Base-by-base conservation (phyloP, 257 asterid species). In the Forsythia suspensa region DNA sequence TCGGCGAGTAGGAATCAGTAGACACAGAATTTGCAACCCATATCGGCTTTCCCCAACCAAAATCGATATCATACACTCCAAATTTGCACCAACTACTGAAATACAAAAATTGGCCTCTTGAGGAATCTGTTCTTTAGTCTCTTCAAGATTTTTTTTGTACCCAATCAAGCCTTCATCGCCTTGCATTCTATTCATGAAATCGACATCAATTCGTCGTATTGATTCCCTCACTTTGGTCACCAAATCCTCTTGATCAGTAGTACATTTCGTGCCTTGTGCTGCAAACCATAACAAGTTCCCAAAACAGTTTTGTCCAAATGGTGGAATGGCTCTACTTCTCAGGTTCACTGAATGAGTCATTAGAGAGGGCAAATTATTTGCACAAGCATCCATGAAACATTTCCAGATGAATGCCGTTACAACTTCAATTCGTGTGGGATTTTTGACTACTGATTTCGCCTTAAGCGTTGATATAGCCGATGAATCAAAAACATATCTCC, bases 41-140 rank as follows among this genome's bases (percentile, higher is more conserved):
- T 3, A 29, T 52, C 0, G 86, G 87, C 65, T 78, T 82, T 24
- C 87, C 84, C 89, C 87, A 85, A 40, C 89, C 89, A 38, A 88
- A 88, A 72, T 88, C 91, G 1, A 73, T 83, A 42, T 76, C 84
- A 61, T 79, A 65, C 44, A 81, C 39, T 6, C 79, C 76, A 15
- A 84, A 79, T 76, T 77, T 82, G 34, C 84, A 85, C 88, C 84
- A 81, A 67, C 88, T 83, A 15, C 75, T 75, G 65, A 83, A 81
- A 21, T 65, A 12, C 20, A 76, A 8, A 5, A 41, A 43, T 80
- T 80, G 48, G 38, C 39, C 43, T 70, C 82, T 9, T 43, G 24
- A 9, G 43, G 29, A 77, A 37, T 52, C 71, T 59, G 12, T 34
- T 55, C 8, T 0, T n/a, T 5, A 39, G 67, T 68, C 41, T 82